Percentiles rank a stretch among this genome's conserved stretches.
Conservation (phyloP, 108 stramenopile species). For the Cyclotella baltica region DNA sequence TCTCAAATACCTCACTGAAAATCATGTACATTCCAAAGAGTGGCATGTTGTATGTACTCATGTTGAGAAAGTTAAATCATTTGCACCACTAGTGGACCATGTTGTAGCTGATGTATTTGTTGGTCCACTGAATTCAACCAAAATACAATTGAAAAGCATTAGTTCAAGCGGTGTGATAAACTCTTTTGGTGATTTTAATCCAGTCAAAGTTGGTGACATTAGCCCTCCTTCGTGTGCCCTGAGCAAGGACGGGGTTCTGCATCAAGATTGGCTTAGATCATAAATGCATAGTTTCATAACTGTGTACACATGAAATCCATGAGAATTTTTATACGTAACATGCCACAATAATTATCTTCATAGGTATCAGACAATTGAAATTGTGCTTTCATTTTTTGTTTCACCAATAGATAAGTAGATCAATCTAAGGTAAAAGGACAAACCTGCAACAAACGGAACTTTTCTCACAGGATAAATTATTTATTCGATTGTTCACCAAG, state of each 20-base stretch:
- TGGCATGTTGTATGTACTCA: conserved; percentile 78
- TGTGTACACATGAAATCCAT: too few species aligned
- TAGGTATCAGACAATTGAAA: too few species aligned
- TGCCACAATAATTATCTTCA: too few species aligned
- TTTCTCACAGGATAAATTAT: too few species aligned
- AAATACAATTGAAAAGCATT: neutral
- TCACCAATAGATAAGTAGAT: too few species aligned
- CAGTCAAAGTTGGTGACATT: conserved; percentile 14
- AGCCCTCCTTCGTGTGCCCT: conserved; percentile 75
- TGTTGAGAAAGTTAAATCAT: conserved; percentile 92
- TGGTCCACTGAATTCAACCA: conserved; percentile 50
- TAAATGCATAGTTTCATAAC: too few species aligned
- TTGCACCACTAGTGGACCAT: conserved; percentile 89
- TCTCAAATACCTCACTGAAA: conserved; percentile 30
- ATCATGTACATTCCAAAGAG: conserved; percentile 19
- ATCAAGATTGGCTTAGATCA: conserved; percentile 64
- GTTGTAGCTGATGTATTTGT: conserved; percentile 89
- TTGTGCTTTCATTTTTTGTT: too few species aligned
- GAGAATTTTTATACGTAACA: too few species aligned
- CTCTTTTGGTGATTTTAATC: conserved; percentile 37
- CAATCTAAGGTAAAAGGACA: too few species aligned
- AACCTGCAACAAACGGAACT: too few species aligned
- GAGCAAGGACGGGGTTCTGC: conserved; percentile 61
- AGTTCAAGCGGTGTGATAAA: conserved; percentile 41
- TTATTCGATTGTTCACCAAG: too few species aligned